phyloP scores from a whole-genome alignment of 78 protist species.

The Chrysochromulina parva region DNA sequence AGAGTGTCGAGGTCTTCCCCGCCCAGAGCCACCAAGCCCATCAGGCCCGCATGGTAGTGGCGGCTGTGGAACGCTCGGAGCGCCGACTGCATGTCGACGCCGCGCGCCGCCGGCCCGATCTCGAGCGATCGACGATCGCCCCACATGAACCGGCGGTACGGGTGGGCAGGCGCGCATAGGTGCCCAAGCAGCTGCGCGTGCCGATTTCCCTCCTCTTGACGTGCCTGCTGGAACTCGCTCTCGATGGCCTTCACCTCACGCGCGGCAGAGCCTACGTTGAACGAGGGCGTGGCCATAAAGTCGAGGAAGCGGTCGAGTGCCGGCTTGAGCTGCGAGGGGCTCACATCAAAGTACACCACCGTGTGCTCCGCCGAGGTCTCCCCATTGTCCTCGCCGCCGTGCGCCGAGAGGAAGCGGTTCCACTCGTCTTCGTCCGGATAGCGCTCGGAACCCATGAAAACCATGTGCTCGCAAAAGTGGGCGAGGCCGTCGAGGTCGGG shows the following conservation, averaged over 20 bases:
- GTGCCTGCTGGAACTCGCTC: not conserved
- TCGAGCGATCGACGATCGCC: no score
- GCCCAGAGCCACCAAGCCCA: no score
- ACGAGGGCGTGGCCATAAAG: slow-evolving; percentile 8
- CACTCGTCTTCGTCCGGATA: slow-evolving; percentile 63
- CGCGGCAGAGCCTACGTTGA: not conserved
- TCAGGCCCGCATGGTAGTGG: no score
- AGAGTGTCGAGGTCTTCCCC: no score
- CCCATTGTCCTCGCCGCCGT: slow-evolving; percentile 59
- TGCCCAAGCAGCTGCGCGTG: no score
- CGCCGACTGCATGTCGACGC: no score
- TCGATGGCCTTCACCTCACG: slow-evolving; percentile 42
- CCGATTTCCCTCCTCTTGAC: not conserved
- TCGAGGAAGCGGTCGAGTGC: slow-evolving; percentile 41
- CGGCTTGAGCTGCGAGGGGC: not conserved
- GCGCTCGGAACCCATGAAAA: slow-evolving; percentile 56
- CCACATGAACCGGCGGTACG: no score
- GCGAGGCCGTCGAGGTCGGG: slow-evolving; percentile 64
- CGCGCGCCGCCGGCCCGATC: no score
- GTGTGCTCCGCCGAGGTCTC: slow-evolving; percentile 54
- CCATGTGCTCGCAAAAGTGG: slow-evolving; percentile 75
- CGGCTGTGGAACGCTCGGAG: no score
- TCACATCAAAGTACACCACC: slow-evolving; percentile 45
- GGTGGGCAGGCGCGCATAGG: no score
- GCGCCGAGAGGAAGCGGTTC: slow-evolving; percentile 24